These are phyloP conservation scores for Candida pini DNA, from an alignment of 805 yeast species.

Conservation along the genomic window DNA sequence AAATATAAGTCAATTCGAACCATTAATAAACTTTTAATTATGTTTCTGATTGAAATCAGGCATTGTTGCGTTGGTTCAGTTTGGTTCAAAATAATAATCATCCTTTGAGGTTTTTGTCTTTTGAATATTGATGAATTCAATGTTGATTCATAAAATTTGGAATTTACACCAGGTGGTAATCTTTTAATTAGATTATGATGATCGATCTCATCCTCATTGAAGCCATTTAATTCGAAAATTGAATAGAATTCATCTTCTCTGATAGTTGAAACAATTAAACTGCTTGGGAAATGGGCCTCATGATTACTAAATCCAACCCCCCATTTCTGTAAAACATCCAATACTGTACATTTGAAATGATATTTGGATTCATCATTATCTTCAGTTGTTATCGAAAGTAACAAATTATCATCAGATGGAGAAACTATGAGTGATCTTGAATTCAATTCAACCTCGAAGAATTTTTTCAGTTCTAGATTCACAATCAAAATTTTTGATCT, in stretches of 20 bases:
- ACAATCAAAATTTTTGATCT: conserved; percentile 19
- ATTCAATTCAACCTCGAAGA: conserved; percentile 11
- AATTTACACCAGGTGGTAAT: conserved; percentile 23
- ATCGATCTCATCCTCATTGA: not conserved
- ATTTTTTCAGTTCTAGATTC: conserved; percentile 3
- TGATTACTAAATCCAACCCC: conserved; percentile 21
- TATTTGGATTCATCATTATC: not conserved
- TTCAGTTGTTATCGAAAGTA: conserved; percentile 1
- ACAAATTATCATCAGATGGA: conserved; percentile 12
- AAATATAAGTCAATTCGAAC: conserved; percentile 24
- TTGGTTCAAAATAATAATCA: conserved; percentile 26
- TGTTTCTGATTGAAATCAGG: conserved; percentile 22
- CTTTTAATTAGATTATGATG: not conserved
- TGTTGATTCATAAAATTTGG: conserved; percentile 26
- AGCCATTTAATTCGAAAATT: conserved; percentile 2
- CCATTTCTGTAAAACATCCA: conserved; percentile 28
- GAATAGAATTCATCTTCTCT: conserved; percentile 19
- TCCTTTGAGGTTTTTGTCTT: conserved; percentile 23
- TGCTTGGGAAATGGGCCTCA: conserved; percentile 18
- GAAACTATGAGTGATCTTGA: conserved; percentile 11
- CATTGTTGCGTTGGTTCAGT: conserved; percentile 16
- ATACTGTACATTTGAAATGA: conserved; percentile 8
- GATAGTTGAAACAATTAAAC: conserved; percentile 22
- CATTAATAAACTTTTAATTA: conserved; percentile 22
- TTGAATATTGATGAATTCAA: conserved; percentile 18